Conservation (phyloP, 352 stramenopile genomes). For the Phytophthora uliginosa region DNA sequence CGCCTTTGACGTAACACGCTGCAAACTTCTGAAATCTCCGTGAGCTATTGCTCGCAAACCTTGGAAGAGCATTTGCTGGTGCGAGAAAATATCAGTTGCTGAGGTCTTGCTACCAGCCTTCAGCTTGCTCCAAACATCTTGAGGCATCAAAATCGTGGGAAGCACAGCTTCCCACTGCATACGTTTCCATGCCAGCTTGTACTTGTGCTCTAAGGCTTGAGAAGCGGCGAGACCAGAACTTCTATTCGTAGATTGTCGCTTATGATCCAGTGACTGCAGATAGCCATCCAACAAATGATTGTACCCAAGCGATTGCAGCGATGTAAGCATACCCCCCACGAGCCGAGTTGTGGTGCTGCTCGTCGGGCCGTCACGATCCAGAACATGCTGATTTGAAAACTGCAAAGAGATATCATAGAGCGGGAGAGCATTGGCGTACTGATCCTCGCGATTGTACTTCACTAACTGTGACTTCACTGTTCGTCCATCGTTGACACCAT, state of each 20-base stretch:
- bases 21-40: slow-evolving; percentile 52
- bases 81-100: slow-evolving; percentile 38
- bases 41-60: slow-evolving; percentile 70
- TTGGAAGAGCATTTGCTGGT: slow-evolving; percentile 69
- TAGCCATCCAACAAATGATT: slow-evolving; percentile 77
- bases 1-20: slow-evolving; percentile 38
- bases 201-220: slow-evolving; percentile 66
- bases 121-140: slow-evolving; percentile 7
- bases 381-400: slow-evolving; percentile 38
- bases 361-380: not conserved
- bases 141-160: slow-evolving; percentile 29
- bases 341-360: slow-evolving; percentile 18
- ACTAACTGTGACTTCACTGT: slow-evolving; percentile 77
- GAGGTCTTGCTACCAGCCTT: not conserved
- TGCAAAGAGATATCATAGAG: slow-evolving; percentile 82
- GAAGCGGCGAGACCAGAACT: slow-evolving; percentile 1
- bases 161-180: slow-evolving; percentile 77
- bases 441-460: slow-evolving; percentile 76
- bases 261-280: slow-evolving; percentile 45
- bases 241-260: not conserved
- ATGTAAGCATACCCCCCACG: slow-evolving; percentile 68
- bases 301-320: slow-evolving; percentile 77
- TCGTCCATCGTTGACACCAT: slow-evolving; percentile 83
- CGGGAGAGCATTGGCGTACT: slow-evolving; percentile 69
- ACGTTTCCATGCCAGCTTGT: slow-evolving; percentile 83